Evolutionary conservation across 2,329 filamentous ascomycete genomes (phyloP).

Genomic region (Penicillium corylophilum): DNA sequence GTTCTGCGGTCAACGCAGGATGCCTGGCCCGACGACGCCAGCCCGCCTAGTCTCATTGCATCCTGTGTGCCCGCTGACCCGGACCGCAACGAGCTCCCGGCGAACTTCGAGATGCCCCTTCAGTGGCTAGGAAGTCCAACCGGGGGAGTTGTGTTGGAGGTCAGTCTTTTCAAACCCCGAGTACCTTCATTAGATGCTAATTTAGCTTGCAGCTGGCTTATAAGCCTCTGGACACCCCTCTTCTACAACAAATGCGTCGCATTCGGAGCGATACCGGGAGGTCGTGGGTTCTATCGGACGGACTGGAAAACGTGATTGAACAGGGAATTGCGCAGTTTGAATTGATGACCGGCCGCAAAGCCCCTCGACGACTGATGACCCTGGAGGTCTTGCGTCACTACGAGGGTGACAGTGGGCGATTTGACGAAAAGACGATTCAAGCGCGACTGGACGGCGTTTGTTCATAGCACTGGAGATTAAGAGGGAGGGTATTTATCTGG

Average conservation of each 20-base stretch:
- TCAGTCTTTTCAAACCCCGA: conserved; percentile 28
- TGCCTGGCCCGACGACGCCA: conserved; percentile 63
- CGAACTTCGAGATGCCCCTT: conserved; percentile 67
- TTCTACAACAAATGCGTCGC: conserved; percentile 66
- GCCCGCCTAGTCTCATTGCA: conserved; percentile 69
- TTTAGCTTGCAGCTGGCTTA: conserved; percentile 54
- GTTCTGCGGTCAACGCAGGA: conserved; percentile 61
- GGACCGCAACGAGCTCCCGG: conserved; percentile 62
- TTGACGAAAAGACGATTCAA: conserved; percentile 41
- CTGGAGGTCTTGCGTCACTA: conserved; percentile 54
- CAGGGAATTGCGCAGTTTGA: conserved; percentile 82
- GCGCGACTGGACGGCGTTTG: conserved; percentile 33
- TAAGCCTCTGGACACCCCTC: conserved; percentile 68
- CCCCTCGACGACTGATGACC: conserved; percentile 70
- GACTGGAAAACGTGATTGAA: conserved; percentile 72
- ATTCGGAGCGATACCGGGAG: conserved; percentile 54
- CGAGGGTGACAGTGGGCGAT: conserved; percentile 33
- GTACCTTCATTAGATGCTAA: conserved; percentile 20
- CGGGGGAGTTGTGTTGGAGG: conserved; percentile 73
- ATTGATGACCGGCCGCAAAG: conserved; percentile 71
- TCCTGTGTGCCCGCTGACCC: conserved; percentile 73
- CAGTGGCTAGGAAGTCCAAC: conserved; percentile 71
- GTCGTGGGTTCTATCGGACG: conserved; percentile 71
- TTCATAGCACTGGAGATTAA: conserved; percentile 6
- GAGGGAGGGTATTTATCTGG: background rate